Conservation (phyloP, 31 red algal genomes). For the Endocladia muricata region DNA sequence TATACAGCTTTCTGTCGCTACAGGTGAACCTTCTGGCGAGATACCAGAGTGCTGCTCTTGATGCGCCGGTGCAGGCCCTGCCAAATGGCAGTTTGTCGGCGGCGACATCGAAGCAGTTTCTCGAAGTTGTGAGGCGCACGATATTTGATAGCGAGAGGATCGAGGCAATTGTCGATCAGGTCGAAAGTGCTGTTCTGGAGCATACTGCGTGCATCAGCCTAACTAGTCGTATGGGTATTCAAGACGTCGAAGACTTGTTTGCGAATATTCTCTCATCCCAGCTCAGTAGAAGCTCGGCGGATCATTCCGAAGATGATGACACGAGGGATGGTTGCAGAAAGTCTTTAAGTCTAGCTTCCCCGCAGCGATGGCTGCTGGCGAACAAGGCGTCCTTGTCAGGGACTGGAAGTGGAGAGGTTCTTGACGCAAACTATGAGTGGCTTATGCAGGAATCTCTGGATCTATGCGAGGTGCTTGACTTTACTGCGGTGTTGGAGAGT, state of each 20-base stretch:
- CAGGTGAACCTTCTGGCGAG: conserved; percentile 55
- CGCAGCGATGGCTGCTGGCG: conserved; percentile 15
- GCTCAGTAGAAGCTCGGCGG: not conserved
- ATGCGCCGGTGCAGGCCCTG: conserved; percentile 49
- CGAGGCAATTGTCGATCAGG: conserved; percentile 16
- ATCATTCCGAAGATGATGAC: not conserved
- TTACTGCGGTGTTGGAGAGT: conserved; percentile 26
- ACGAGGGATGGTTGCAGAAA: not conserved
- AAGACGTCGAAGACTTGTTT: conserved; percentile 22
- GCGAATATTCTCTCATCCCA: conserved; percentile 7
- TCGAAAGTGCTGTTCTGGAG: conserved; percentile 19
- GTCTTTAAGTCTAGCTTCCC: not conserved
- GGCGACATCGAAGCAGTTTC: conserved; percentile 29
- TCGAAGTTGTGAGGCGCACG: conserved; percentile 17
- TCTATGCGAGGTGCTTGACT: conserved; percentile 46
- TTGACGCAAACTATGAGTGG: conserved; percentile 29
- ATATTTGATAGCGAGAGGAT: conserved; percentile 12
- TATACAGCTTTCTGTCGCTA: conserved; percentile 33
- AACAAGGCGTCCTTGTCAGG: not conserved
- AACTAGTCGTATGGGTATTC: not conserved
- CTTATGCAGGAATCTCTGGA: conserved; percentile 50
- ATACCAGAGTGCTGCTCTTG: conserved; percentile 15
- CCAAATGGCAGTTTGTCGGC: conserved; percentile 24
- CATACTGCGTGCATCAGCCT: conserved; percentile 13
- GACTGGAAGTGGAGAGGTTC: not conserved